These are phyloP conservation scores for Auricularia sp. DNA, from an alignment of 768 basidiomycete species.

Conservation along the genomic window DNA sequence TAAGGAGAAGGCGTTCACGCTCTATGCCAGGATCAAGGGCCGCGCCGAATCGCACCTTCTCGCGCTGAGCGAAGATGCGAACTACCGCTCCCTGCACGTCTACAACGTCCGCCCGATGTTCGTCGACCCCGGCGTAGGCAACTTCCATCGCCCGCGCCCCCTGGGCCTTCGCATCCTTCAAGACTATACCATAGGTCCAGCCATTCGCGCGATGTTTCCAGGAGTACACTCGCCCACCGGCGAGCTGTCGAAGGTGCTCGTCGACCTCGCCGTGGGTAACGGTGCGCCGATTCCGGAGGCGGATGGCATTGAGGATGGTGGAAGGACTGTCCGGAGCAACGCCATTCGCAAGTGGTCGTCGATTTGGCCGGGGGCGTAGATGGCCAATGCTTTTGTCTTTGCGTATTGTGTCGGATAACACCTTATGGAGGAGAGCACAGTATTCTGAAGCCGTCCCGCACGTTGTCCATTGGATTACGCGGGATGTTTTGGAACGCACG, in stretches of 20 bases:
- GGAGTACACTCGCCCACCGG: slow-evolving; percentile 11
- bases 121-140: slow-evolving; percentile 4
- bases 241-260: slow-evolving; percentile 15
- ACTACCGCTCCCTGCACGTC: slow-evolving; percentile 9
- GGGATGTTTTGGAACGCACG: too few relatives aligned
- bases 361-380: neutral
- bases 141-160: neutral
- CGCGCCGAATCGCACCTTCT: slow-evolving; percentile 16
- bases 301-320: slow-evolving; percentile 16
- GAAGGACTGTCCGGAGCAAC: slow-evolving; percentile 17
- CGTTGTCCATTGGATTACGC: too few relatives aligned
- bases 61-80: slow-evolving; percentile 8
- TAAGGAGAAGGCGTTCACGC: slow-evolving; percentile 14
- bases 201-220: neutral
- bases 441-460: too few relatives aligned
- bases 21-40: slow-evolving; percentile 20
- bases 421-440: too few relatives aligned
- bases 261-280: slow-evolving; percentile 17
- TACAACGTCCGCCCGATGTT: slow-evolving; percentile 18
- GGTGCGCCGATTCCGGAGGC: slow-evolving; percentile 16
- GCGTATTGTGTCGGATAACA: too few relatives aligned
- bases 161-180: neutral
- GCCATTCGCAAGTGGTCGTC: slow-evolving; percentile 4
- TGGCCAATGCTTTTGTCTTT: too few relatives aligned
- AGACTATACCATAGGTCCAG: neutral